Evolutionary conservation across 805 yeast species (phyloP).

Genomic region (Dipodascus albidus): DNA sequence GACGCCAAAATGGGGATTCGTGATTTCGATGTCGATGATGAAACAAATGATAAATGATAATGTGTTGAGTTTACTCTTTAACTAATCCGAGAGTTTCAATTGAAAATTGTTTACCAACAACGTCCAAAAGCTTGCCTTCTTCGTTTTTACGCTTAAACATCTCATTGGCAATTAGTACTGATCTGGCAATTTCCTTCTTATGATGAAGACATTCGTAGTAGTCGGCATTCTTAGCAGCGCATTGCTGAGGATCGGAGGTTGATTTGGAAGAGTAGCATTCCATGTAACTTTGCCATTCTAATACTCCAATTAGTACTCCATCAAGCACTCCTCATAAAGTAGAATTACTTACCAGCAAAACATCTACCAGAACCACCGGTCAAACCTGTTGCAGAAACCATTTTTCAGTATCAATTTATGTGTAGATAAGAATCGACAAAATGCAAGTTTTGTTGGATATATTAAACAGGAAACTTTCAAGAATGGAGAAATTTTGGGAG

Average conservation of each 20-base stretch:
- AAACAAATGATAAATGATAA: background rate
- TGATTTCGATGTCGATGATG: background rate
- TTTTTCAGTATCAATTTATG: background rate
- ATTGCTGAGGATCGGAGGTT: constrained; percentile 27
- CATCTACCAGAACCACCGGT: constrained; percentile 36
- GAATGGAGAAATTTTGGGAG: background rate
- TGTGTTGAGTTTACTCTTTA: background rate
- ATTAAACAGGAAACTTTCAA: background rate
- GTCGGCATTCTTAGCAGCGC: constrained; percentile 34
- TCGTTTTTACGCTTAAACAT: background rate
- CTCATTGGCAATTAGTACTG: constrained; percentile 1
- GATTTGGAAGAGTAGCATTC: constrained; percentile 34
- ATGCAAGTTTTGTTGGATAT: background rate
- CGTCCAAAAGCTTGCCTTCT: background rate
- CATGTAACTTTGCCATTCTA: constrained; percentile 35
- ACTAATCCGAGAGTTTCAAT: constrained; percentile 1
- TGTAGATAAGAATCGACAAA: background rate
- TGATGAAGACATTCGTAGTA: constrained; percentile 41
- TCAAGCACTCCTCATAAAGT: no score
- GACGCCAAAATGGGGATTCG: background rate
- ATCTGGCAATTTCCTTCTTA: constrained; percentile 28
- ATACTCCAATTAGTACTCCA: constrained; percentile 22
- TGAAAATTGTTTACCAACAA: background rate
- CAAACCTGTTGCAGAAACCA: constrained; percentile 2
- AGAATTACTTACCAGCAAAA: constrained; percentile 28